Base-by-base conservation (phyloP, 257 asterid genomes). In the Plectranthus barbatus region DNA sequence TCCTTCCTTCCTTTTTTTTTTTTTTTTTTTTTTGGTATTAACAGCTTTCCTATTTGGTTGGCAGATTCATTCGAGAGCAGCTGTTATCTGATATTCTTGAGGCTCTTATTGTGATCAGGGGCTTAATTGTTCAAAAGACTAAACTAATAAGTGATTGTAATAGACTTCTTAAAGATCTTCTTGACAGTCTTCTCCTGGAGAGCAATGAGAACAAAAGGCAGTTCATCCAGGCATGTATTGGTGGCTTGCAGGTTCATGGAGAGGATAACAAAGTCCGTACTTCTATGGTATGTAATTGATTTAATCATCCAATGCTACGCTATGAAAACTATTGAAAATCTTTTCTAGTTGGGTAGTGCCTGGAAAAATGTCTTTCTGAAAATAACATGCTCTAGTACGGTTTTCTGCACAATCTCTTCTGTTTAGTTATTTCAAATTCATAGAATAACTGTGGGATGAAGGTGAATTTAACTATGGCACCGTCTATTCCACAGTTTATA, bases 61-160 rank as follows among this genome's bases (percentile, higher is more conserved):
- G 72, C 89, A 93, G 99, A 73, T 90, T 93, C 86, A 93, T 93
- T 90, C 84, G 84, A 66, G 96, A 93, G 7, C 78, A 84, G 69
- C 81, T 90, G 81, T 74, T 93, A 61, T 90, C 96, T 37, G 95
- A 90, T 75, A 80, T 93, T 71, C 99, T 93, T 29, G 99, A 90
- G 91, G 90, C 99, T 49, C 91, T 93, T 40, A 93, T 93, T 79
- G 97, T 93, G 69, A 93, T 93, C 60, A 82, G 95, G 81, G 99
- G 99, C 39, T 80, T 93, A 76, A 78, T 90, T 71, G 97, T 93
- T 21, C 99, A 93, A 70, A 93, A 93, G 81, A 93, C 99, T 57
- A 93, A 93, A 80, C 76, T 93, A 52, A 93, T 93, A 52, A 84
- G 92, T 69, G 99, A 93, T 74, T 93, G 99, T 54, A 93, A 93